Conservation (phyloP, 345 rosid genomes). For the Aquilaria malaccensis region DNA sequence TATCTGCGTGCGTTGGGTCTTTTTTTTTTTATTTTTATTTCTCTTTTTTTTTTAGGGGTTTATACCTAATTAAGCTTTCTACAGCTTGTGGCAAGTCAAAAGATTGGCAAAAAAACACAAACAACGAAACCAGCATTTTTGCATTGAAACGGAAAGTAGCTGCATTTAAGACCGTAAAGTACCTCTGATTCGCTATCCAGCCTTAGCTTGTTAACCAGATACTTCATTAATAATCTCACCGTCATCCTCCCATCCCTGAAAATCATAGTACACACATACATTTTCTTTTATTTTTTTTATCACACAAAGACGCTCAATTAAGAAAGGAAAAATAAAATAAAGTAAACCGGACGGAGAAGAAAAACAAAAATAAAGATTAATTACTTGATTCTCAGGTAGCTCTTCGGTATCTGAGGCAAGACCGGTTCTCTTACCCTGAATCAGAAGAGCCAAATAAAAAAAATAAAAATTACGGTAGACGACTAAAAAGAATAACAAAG, state of each 20-base stretch:
- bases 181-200: slow-evolving; percentile 95
- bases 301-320: neutral
- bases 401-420: slow-evolving; percentile 90
- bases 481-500: neutral
- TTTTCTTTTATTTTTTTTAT: too few species aligned
- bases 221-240: slow-evolving; percentile 78
- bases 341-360: neutral
- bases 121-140: neutral
- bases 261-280: neutral
- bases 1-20: too few species aligned
- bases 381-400: slow-evolving; percentile 99
- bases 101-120: slow-evolving; percentile 6
- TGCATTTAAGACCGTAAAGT: slow-evolving; percentile 21
- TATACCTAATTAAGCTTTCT: slow-evolving; percentile 9
- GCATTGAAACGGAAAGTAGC: slow-evolving; percentile 13
- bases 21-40: slow-evolving; percentile 3
- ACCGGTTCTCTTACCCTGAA: slow-evolving; percentile 81
- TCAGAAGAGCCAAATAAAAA: slow-evolving; percentile 9
- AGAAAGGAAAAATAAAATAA: neutral
- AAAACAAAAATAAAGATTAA: slow-evolving; percentile 5
- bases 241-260: slow-evolving; percentile 93
- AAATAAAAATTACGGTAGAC: neutral
- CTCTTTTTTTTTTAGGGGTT: slow-evolving; percentile 16
- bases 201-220: slow-evolving; percentile 82
- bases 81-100: neutral